These are phyloP conservation scores for Cyberlindnera mississippiensis DNA, from an alignment of 805 yeast genomes.

Conservation along the genomic window DNA sequence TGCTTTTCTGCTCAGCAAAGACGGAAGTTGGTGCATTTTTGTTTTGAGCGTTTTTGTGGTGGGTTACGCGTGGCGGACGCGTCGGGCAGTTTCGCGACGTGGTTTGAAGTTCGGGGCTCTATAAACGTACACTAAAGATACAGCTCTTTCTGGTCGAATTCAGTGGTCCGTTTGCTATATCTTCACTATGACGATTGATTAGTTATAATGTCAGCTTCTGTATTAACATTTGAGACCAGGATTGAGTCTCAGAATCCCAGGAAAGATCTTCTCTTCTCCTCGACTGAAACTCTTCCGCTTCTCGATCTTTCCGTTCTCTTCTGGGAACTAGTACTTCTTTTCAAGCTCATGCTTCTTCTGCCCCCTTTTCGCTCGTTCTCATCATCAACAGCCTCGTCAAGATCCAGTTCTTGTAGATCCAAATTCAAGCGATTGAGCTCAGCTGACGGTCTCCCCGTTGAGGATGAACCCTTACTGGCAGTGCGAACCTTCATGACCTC, in stretches of 20 bases:
- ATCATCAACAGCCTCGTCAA: conserved; percentile 8
- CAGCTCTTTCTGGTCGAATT: too few species aligned
- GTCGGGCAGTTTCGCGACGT: too few species aligned
- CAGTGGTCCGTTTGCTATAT: too few species aligned
- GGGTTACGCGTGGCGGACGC: too few species aligned
- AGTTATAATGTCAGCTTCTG: too few species aligned
- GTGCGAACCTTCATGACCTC: conserved; percentile 18
- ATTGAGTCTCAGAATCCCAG: conserved; percentile 13
- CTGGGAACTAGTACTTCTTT: conserved; percentile 5
- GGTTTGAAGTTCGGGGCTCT: too few species aligned
- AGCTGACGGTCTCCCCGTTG: conserved; percentile 4
- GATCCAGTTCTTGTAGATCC: conserved; percentile 21
- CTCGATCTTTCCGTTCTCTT: conserved; percentile 2
- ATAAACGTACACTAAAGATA: too few species aligned
- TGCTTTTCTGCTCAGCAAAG: too few species aligned
- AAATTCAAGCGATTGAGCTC: conserved; percentile 19
- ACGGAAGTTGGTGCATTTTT: neutral
- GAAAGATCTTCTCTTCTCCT: conserved; percentile 17
- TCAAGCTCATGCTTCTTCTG: conserved; percentile 18
- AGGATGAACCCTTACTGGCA: neutral
- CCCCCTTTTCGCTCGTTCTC: conserved; percentile 5
- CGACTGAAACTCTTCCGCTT: conserved; percentile 1
- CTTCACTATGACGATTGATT: too few species aligned
- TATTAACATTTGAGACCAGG: too few species aligned
- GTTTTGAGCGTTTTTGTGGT: too few species aligned